Conservation (phyloP, 2,329 filamentous ascomycete genomes). For the Aspergillus carbonarius region DNA sequence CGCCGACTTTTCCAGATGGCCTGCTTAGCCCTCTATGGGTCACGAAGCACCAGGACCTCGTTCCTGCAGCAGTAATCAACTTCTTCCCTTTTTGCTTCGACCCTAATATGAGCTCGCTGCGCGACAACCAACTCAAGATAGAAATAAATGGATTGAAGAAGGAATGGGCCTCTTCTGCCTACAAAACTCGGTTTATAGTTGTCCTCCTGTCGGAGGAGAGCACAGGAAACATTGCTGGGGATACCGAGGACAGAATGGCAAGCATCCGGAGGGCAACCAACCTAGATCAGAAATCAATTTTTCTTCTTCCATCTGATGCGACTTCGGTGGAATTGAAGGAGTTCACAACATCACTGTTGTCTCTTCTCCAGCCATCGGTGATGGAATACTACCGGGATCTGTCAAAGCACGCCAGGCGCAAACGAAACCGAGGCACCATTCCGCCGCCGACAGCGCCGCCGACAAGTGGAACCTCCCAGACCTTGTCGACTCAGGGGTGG, state of each 20-base stretch:
- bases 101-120: slow-evolving; percentile 69
- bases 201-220: slow-evolving; percentile 76
- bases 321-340: slow-evolving; percentile 69
- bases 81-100: slow-evolving; percentile 78
- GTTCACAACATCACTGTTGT: slow-evolving; percentile 71
- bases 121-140: slow-evolving; percentile 82
- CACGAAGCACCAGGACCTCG: slow-evolving; percentile 79
- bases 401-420: slow-evolving; percentile 86
- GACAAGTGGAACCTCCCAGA: slow-evolving; percentile 79
- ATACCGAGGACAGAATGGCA: slow-evolving; percentile 73
- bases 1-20: slow-evolving; percentile 84
- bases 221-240: slow-evolving; percentile 57
- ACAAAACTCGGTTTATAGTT: slow-evolving; percentile 74
- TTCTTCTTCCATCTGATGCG: slow-evolving; percentile 75
- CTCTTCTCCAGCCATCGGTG: slow-evolving; percentile 69
- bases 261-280: slow-evolving; percentile 76
- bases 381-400: slow-evolving; percentile 93
- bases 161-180: slow-evolving; percentile 58
- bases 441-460: slow-evolving; percentile 81
- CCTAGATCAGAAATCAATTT: slow-evolving; percentile 79
- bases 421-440: slow-evolving; percentile 74
- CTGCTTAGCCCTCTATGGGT: slow-evolving; percentile 80
- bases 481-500: slow-evolving; percentile 83
- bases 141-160: slow-evolving; percentile 78
- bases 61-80: slow-evolving; percentile 77